Evolutionary conservation across 441 rosid genomes (phyloP), one percentile per base, ranked within the genome.

Genomic region (Gossypium gossypioides): DNA sequence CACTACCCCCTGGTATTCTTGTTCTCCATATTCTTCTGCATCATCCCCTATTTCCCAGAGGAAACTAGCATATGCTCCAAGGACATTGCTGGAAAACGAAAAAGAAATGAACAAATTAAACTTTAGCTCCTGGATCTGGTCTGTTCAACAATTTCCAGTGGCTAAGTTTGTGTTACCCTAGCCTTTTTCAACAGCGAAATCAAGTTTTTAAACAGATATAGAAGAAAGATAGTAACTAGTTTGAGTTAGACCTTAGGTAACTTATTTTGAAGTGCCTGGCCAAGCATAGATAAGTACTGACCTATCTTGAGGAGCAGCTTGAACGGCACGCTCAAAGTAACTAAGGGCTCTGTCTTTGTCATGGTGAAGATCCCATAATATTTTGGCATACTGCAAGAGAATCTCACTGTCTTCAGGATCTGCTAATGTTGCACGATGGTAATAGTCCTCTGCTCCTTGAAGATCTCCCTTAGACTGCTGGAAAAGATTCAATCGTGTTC

Each of bases 31-130:
- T 40, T 75, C 81, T 34, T 77, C 85, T 21, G 60, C 84, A 6
- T 79, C 86, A 51, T 78, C 86, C 13, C 76, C 90, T 60, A 84
- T 21, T 78, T 89, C 95, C 98, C 98, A 93, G 55, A 90, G 88
- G 77, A 90, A 90, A 78, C 86, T 81, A 9, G 96, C 97, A 84
- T 91, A 87, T 70, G 95, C 96, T 1, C 86, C 98, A 71, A 88
- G 85, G 81, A 91, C 78, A 74, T 85, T 27, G 77, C 98, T 93
- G 81, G 80, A 75, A 82, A 82, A 76, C 25, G n/a, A 25, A 72
- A 15, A 24, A 2, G 32, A 16, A 59, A 72, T 15, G 24, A 25
- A 34, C 9, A 51, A 61, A 22, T 15, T 32, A 55, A 64, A 12
- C 13, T 16, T 46, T 22, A 72, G 12, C 32, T 70, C 63, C 32